Conservation (phyloP, 2,329 filamentous ascomycete species). For the Fusarium illudens region DNA sequence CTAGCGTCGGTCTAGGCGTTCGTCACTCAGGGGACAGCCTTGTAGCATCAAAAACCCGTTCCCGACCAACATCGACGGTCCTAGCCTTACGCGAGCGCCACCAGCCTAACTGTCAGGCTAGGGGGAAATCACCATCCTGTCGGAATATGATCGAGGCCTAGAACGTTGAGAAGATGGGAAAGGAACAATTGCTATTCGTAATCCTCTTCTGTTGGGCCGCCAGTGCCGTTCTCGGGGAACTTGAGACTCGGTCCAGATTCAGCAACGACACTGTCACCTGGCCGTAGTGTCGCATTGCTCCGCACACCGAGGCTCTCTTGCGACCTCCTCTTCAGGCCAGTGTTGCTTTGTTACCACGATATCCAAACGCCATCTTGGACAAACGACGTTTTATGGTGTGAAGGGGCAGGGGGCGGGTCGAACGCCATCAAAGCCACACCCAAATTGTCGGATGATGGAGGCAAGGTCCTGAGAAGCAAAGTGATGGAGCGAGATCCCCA, state of each 20-base stretch:
- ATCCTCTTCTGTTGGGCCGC: not conserved
- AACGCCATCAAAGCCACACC: slow-evolving; percentile 32
- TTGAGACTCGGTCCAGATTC: slow-evolving; percentile 7
- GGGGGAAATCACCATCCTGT: slow-evolving; percentile 6
- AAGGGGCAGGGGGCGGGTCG: slow-evolving; percentile 13
- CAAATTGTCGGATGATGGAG: slow-evolving; percentile 27
- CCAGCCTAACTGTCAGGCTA: slow-evolving; percentile 24
- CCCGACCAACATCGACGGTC: slow-evolving; percentile 10
- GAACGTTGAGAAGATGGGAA: slow-evolving; percentile 22
- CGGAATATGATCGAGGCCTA: slow-evolving; percentile 31
- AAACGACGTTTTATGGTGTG: not conserved
- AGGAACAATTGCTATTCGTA: slow-evolving; percentile 4
- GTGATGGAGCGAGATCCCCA: slow-evolving; percentile 2
- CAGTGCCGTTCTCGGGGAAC: not conserved
- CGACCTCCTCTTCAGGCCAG: not conserved
- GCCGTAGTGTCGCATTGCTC: not conserved
- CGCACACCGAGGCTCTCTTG: slow-evolving; percentile 14
- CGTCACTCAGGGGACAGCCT: slow-evolving; percentile 34
- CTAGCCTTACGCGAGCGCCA: slow-evolving; percentile 33
- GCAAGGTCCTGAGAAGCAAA: slow-evolving; percentile 17
- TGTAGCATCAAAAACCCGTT: slow-evolving; percentile 19
- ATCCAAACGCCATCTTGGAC: not conserved
- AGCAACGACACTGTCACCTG: not conserved
- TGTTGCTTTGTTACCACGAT: slow-evolving; percentile 2
- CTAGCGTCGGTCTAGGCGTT: slow-evolving; percentile 28